phyloP scores from a whole-genome alignment of 2,329 filamentous ascomycete genomes.

The Xylaria digitata region DNA sequence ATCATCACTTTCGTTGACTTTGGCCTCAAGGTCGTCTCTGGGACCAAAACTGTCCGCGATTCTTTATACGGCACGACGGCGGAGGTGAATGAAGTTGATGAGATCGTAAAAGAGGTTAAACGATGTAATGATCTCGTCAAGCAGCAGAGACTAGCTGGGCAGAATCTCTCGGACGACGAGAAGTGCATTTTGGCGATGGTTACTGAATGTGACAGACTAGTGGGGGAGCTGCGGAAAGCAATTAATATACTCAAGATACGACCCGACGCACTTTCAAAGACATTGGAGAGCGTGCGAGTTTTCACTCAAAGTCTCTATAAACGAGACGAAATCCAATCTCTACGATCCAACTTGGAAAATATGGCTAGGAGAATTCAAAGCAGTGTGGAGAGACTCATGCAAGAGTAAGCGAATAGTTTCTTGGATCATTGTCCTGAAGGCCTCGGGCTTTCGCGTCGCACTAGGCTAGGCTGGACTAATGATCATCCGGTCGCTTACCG shows the following conservation, averaged over 20 bases:
- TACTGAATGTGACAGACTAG: not conserved
- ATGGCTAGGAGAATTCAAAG: not conserved
- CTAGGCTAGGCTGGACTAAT: not conserved
- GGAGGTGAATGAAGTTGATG: not conserved
- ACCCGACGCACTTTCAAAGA: not conserved
- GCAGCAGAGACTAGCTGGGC: not conserved
- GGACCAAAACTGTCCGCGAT: not conserved
- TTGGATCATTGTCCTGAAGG: too few species aligned
- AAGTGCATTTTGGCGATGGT: not conserved
- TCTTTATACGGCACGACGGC: constrained; percentile 11
- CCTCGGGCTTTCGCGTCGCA: not conserved
- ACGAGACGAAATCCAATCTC: not conserved
- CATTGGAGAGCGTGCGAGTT: not conserved
- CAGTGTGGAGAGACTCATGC: not conserved
- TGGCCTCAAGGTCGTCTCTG: constrained; percentile 1
- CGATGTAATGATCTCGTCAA: not conserved
- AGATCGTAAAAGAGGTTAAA: not conserved
- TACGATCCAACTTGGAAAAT: not conserved
- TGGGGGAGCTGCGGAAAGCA: not conserved
- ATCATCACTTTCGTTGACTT: constrained; percentile 16
- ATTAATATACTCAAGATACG: not conserved
- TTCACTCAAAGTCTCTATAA: not conserved
- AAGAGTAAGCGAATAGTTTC: not conserved
- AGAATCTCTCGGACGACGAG: not conserved
- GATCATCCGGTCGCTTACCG: not conserved